A percentile compares a stretch with the other conserved stretches of the same genome.
phyloP scores from a whole-genome alignment of 768 basidiomycete species.

The Lentinula guzmanii region DNA sequence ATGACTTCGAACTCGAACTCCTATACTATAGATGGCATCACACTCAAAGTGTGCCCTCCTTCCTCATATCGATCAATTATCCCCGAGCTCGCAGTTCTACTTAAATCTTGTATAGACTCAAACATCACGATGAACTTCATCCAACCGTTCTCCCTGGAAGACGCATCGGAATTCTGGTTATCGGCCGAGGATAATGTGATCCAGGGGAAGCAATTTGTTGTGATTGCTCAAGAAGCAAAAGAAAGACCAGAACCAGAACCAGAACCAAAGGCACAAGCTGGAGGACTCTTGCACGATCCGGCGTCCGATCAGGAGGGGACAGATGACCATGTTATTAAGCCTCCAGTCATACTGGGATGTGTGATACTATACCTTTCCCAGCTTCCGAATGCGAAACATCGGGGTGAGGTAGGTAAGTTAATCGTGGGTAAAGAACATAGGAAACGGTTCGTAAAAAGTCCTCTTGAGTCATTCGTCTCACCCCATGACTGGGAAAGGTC shows the following conservation, averaged over 20 bases:
- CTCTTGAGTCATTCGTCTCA: not conserved
- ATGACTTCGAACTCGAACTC: not conserved
- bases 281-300: not conserved
- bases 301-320: not conserved
- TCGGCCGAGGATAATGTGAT: not conserved
- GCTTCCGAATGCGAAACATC: not conserved
- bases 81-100: not conserved
- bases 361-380: conserved; percentile 1
- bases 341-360: not conserved
- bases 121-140: conserved; percentile 2
- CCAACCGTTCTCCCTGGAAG: not conserved
- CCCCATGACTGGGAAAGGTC: not conserved
- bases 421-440: not conserved
- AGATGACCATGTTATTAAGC: not conserved
- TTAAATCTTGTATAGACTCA: not conserved
- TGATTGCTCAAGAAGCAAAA: not conserved
- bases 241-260: no score
- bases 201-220: not conserved
- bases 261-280: not conserved
- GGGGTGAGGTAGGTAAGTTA: not conserved
- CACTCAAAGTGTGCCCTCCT: not conserved
- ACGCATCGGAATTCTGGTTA: not conserved
- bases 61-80: not conserved
- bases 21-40: not conserved
- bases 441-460: not conserved